A percentile compares a stretch with the other conserved stretches of the same genome.
Evolutionary conservation across 768 basidiomycete genomes (phyloP).

Genomic region (Suillus subaureus): DNA sequence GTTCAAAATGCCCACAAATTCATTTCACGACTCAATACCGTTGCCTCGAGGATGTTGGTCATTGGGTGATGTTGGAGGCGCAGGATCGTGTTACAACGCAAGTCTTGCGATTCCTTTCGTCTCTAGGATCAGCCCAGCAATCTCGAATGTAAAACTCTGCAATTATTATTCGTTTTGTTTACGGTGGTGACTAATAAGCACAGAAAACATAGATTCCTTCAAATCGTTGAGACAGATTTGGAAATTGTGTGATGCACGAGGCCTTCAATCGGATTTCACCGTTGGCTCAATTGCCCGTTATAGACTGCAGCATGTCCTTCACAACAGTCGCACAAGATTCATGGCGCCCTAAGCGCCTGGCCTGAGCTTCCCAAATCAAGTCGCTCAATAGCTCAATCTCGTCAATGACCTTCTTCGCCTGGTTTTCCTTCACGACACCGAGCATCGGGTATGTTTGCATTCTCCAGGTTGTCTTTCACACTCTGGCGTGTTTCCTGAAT

Average conservation of each 20-base stretch:
- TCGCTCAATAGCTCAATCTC: slow-evolving; percentile 31
- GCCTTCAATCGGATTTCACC: background rate
- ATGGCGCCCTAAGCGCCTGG: background rate
- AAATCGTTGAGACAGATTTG: background rate
- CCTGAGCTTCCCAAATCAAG: slow-evolving; percentile 18
- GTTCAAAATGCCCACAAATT: slow-evolving; percentile 51
- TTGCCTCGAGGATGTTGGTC: slow-evolving; percentile 59
- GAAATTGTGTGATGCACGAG: background rate
- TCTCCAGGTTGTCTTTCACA: slow-evolving; percentile 26
- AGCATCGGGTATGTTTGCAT: slow-evolving; percentile 28
- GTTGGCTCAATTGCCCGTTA: background rate
- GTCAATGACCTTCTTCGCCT: slow-evolving; percentile 26
- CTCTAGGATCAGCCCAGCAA: slow-evolving; percentile 4
- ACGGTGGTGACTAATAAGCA: background rate
- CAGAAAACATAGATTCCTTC: background rate
- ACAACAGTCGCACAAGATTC: background rate
- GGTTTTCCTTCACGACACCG: slow-evolving; percentile 25
- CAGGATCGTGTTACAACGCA: slow-evolving; percentile 53
- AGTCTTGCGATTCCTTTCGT: slow-evolving; percentile 49
- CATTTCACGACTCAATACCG: slow-evolving; percentile 50
- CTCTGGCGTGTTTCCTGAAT: slow-evolving; percentile 28
- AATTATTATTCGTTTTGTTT: background rate
- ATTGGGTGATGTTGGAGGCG: slow-evolving; percentile 72
- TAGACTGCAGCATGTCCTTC: background rate
- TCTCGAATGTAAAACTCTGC: background rate